phyloP scores from a whole-genome alignment of 257 asterid species.

The Solanum medicagineum region DNA sequence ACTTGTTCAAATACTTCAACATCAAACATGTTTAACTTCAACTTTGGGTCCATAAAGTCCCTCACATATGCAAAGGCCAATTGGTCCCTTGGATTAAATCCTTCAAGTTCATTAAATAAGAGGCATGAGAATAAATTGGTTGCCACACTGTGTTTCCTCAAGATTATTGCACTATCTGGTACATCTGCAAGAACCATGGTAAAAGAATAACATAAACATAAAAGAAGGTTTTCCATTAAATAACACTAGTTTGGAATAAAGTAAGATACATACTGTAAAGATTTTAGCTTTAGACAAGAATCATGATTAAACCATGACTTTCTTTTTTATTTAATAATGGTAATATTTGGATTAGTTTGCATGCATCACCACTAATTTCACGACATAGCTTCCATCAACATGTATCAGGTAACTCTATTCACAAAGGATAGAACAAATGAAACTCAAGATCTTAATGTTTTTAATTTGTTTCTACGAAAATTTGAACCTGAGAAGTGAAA shows the following conservation, averaged over 20 bases:
- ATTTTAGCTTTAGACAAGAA: not conserved
- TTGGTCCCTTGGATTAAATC: constrained; percentile 88
- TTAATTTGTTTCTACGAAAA: not conserved
- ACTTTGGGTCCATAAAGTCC: constrained; percentile 53
- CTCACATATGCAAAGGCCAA: constrained; percentile 80
- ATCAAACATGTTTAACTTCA: constrained; percentile 73
- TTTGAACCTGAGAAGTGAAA: not conserved
- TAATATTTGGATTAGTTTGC: too few relatives aligned
- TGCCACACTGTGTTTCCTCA: constrained; percentile 55
- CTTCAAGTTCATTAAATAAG: constrained; percentile 78
- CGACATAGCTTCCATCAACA: not conserved
- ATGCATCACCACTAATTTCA: too few relatives aligned
- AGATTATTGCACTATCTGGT: constrained; percentile 71
- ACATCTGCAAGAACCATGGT: constrained; percentile 45
- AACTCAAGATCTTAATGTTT: not conserved
- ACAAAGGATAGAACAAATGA: not conserved
- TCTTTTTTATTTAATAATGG: not conserved
- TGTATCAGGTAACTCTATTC: fast-evolving
- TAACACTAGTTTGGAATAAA: not conserved
- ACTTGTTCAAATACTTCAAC: constrained; percentile 80
- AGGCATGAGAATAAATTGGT: constrained; percentile 68
- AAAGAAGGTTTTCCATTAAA: not conserved
- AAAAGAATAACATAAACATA: not conserved
- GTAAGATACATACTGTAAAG: not conserved
- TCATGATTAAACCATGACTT: not conserved